phyloP scores from a whole-genome alignment of 192 early-diverging fungal species.

The Cetraspora pellucida region DNA sequence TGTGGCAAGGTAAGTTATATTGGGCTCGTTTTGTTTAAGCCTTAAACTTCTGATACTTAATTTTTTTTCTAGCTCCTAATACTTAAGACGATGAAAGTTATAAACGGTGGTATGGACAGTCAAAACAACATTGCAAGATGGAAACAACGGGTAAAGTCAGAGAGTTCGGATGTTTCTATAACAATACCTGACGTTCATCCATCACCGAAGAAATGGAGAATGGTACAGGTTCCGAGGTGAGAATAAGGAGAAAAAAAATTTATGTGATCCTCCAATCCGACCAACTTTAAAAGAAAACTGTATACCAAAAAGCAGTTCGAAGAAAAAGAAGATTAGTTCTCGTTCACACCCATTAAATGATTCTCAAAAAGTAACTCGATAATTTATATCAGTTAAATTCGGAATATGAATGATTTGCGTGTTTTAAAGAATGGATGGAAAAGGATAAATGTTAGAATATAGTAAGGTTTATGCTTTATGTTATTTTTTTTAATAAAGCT shows the following conservation, averaged over 20 bases:
- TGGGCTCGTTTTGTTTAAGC: conserved; percentile 1
- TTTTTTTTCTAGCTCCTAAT: conserved; percentile 33
- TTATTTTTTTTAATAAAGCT: conserved; percentile 2
- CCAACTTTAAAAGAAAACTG: conserved; percentile 3
- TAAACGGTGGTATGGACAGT: conserved; percentile 13
- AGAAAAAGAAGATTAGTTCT: conserved; percentile 3
- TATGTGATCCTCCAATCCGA: conserved; percentile 1
- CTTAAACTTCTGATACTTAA: conserved; percentile 29
- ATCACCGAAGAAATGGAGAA: conserved; percentile 32
- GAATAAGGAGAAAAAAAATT: conserved; percentile 8
- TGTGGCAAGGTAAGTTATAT: conserved; percentile 32
- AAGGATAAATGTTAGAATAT: conserved; percentile 9
- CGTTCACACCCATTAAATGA: not conserved
- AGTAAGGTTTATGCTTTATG: not conserved
- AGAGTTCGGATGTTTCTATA: conserved; percentile 19
- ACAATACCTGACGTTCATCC: conserved; percentile 34
- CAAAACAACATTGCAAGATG: conserved; percentile 23
- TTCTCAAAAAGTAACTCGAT: conserved; percentile 2
- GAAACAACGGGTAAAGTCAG: conserved; percentile 22
- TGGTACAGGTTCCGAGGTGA: not conserved
- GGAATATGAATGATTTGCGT: conserved; percentile 7
- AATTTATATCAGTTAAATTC: conserved; percentile 9
- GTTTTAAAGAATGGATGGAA: not conserved
- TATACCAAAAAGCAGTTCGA: conserved; percentile 7
- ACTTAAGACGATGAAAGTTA: conserved; percentile 34